Conservation (phyloP, 495 filamentous ascomycete species). For the Lophiotrema nucula region DNA sequence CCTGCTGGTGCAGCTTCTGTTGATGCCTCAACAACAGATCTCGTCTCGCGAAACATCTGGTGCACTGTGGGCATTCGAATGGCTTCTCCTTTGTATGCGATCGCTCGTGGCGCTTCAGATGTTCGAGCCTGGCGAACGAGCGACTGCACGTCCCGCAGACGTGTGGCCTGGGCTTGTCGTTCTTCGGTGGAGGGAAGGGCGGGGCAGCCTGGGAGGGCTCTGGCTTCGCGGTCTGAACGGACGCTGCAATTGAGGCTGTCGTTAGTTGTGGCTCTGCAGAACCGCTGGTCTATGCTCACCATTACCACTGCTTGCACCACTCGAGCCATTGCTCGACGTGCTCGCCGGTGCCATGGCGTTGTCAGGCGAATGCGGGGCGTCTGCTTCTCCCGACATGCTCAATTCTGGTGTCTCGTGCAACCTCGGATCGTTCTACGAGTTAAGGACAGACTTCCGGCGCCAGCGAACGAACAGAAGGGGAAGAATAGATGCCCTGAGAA, state of each 20-base stretch:
- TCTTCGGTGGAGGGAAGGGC: slow-evolving; percentile 77
- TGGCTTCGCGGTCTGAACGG: slow-evolving; percentile 27
- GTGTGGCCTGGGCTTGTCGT: slow-evolving; percentile 95
- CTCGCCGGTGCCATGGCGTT: slow-evolving; percentile 26
- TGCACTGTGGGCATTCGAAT: slow-evolving; percentile 95
- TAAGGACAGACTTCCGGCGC: too few relatives aligned
- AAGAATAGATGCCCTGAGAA: too few relatives aligned
- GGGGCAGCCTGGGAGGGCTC: slow-evolving; percentile 24
- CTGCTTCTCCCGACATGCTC: slow-evolving; percentile 23
- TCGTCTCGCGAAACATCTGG: slow-evolving; percentile 89
- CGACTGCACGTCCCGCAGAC: slow-evolving; percentile 89
- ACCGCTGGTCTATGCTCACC: slow-evolving; percentile 18
- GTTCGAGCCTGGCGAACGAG: slow-evolving; percentile 92
- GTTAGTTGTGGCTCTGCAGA: slow-evolving; percentile 9
- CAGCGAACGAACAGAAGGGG: too few relatives aligned
- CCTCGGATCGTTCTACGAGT: too few relatives aligned
- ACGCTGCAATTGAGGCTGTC: slow-evolving; percentile 15
- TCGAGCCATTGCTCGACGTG: slow-evolving; percentile 24
- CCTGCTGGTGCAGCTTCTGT: slow-evolving; percentile 98
- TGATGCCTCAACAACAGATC: slow-evolving; percentile 93
- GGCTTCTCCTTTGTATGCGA: slow-evolving; percentile 99
- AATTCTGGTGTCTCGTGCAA: not conserved
- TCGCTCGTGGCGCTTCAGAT: slow-evolving; percentile 96
- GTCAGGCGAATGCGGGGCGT: not conserved
- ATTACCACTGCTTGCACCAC: slow-evolving; percentile 23